Evolutionary conservation across 306 rosid species (phyloP).

Genomic region (Prunus mume): DNA sequence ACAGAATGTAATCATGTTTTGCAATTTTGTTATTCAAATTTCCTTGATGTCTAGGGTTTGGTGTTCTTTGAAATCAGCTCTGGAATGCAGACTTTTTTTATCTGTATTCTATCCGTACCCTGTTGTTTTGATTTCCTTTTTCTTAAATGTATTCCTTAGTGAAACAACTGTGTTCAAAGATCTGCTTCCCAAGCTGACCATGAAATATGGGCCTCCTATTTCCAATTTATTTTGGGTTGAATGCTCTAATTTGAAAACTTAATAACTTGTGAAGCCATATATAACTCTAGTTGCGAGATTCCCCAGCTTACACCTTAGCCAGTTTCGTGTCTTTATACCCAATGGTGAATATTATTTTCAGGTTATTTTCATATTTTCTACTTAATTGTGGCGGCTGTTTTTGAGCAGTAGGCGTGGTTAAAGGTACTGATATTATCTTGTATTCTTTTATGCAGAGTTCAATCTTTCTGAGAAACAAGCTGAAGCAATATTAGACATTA

Average conservation of each 20-base stretch:
- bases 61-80: neutral
- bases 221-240: neutral
- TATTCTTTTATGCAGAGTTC: constrained; percentile 50
- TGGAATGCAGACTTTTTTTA: neutral
- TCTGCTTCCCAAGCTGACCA: neutral
- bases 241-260: neutral
- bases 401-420: neutral
- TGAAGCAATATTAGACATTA: constrained; percentile 89
- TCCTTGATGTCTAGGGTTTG: neutral
- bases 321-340: neutral
- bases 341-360: neutral
- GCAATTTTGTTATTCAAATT: neutral
- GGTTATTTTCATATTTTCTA: neutral
- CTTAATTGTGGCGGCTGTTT: neutral
- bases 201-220: neutral
- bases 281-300: neutral
- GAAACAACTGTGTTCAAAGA: neutral
- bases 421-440: neutral
- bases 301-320: neutral
- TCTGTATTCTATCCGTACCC: neutral
- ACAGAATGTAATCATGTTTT: neutral
- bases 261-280: neutral
- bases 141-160: neutral
- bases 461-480: constrained; percentile 90
- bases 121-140: neutral